phyloP scores from a whole-genome alignment of 768 basidiomycete species.

The Coprinopsis strossmayeri region DNA sequence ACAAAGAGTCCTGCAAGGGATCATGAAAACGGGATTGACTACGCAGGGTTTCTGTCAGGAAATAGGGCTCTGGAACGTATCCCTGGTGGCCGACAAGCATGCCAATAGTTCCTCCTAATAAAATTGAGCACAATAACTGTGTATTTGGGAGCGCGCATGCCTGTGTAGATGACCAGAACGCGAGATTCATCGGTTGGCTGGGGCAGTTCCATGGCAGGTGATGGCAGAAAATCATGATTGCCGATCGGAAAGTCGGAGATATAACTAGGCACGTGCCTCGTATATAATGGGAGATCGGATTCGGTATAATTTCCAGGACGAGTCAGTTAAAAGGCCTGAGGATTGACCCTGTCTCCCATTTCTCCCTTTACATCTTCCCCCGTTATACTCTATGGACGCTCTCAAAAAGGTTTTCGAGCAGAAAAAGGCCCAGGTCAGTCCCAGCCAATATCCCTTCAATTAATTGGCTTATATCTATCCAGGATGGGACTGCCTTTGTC shows the following conservation, averaged over 20 bases:
- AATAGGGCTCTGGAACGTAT: constrained; percentile 83
- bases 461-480: not conserved
- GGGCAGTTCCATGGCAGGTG: constrained; percentile 39
- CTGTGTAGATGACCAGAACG: constrained; percentile 87
- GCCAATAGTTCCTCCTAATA: constrained; percentile 72
- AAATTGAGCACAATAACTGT: not conserved
- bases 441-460: not conserved
- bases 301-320: constrained; percentile 1
- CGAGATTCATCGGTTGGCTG: constrained; percentile 59
- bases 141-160: constrained; percentile 15
- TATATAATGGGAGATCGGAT: constrained; percentile 4
- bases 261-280: constrained; percentile 1
- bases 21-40: constrained; percentile 90
- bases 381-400: constrained; percentile 49
- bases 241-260: not conserved
- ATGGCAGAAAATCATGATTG: constrained; percentile 7
- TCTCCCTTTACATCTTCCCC: constrained; percentile 11
- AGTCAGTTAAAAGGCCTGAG: constrained; percentile 16
- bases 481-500: constrained; percentile 61
- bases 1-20: constrained; percentile 79
- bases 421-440: constrained; percentile 51
- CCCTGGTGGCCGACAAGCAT: constrained; percentile 76
- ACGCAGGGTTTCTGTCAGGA: constrained; percentile 76
- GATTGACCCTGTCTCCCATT: constrained; percentile 15
- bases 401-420: constrained; percentile 62